Conservation (phyloP, 2,329 filamentous ascomycete genomes). For the Colletotrichum caudatum region DNA sequence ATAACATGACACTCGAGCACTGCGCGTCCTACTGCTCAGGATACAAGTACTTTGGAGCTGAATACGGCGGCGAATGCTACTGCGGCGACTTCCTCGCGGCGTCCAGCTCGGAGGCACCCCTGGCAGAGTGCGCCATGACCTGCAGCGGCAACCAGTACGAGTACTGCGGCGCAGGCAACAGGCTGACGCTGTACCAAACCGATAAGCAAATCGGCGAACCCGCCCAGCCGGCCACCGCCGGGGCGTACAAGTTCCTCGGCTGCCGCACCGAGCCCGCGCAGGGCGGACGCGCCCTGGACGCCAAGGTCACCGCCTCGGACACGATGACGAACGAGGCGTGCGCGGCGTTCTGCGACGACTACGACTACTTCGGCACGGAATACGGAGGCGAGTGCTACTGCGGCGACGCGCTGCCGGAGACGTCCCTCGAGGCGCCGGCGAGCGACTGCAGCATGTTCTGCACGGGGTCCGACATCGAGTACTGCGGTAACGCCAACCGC, state of each 20-base stretch:
- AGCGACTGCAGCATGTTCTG: slow-evolving; percentile 58
- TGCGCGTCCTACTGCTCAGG: slow-evolving; percentile 52
- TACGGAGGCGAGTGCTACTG: slow-evolving; percentile 55
- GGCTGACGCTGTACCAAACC: slow-evolving; percentile 52
- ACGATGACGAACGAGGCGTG: slow-evolving; percentile 52
- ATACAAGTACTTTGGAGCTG: slow-evolving; percentile 57
- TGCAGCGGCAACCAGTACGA: slow-evolving; percentile 50
- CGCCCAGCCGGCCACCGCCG: slow-evolving; percentile 49
- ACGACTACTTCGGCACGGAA: slow-evolving; percentile 53
- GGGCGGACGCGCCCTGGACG: slow-evolving; percentile 50
- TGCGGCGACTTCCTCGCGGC: slow-evolving; percentile 50
- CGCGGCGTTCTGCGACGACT: slow-evolving; percentile 49
- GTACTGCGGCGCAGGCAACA: slow-evolving; percentile 51
- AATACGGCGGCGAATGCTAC: slow-evolving; percentile 56
- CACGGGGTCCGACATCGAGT: slow-evolving; percentile 52
- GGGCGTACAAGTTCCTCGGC: slow-evolving; percentile 50
- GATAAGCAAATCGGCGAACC: slow-evolving; percentile 46
- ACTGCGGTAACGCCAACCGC: slow-evolving; percentile 56
- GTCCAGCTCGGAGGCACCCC: slow-evolving; percentile 46
- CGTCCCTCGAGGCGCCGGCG: slow-evolving; percentile 47
- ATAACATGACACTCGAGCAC: slow-evolving; percentile 51
- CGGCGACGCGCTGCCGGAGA: slow-evolving; percentile 48
- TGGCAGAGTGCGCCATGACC: slow-evolving; percentile 52
- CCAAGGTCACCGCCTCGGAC: slow-evolving; percentile 43
- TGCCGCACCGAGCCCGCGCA: slow-evolving; percentile 53